Evolutionary conservation across 2,329 filamentous ascomycete genomes (phyloP).

Genomic region (Apiospora phragmitis): DNA sequence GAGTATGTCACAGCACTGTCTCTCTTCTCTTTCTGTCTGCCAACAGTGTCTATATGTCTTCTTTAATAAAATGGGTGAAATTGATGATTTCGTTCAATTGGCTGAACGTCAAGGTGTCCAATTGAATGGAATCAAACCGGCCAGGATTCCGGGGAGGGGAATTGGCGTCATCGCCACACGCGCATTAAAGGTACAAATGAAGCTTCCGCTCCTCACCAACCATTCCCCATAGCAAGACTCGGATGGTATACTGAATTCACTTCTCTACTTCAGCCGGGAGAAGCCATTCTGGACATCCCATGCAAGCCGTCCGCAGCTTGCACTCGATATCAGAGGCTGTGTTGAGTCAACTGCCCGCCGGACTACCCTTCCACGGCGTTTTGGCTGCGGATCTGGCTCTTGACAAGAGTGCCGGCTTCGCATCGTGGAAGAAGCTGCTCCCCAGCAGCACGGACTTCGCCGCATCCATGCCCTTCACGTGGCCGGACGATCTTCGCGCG

Average conservation of each 20-base stretch:
- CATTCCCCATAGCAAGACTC: background rate
- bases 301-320: conserved; percentile 9
- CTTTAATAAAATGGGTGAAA: background rate
- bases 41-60: background rate
- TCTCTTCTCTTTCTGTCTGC: background rate
- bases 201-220: background rate
- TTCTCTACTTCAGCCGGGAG: background rate
- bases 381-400: conserved; percentile 13
- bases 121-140: conserved; percentile 1
- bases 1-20: background rate
- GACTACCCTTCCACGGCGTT: conserved; percentile 8
- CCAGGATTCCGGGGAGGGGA: background rate
- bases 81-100: background rate
- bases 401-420: background rate
- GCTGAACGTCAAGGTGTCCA: background rate
- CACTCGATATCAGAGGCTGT: conserved; percentile 7
- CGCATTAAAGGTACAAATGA: conserved; percentile 1
- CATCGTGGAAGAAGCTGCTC: conserved; percentile 2
- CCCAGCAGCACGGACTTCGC: conserved; percentile 10
- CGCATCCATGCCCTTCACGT: background rate
- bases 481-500: conserved; percentile 8
- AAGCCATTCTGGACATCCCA: conserved; percentile 12
- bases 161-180: conserved; percentile 9
- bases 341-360: background rate
- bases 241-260: background rate